Evolutionary conservation across 208 protist species (phyloP), one percentile per base, ranked within the genome.

Genomic region (Crithidia mellificae): DNA sequence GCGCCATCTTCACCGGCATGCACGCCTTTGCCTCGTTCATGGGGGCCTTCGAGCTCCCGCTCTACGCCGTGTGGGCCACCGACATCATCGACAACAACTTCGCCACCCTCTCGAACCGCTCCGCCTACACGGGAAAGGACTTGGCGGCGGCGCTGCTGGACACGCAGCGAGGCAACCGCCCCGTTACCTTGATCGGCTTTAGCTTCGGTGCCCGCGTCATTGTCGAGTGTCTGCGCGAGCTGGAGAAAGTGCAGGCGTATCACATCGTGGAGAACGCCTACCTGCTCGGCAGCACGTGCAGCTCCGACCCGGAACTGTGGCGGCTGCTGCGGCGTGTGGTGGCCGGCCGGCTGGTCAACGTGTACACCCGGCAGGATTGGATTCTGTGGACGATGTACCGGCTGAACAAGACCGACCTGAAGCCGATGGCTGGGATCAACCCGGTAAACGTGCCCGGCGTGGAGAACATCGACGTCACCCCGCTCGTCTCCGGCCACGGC

Each of bases 81-180:
- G 80, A 87, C 50, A 68, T 87, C 17, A 95, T 97, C 66, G 90
- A 96, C 76, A 95, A 96, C 78, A 81, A 75, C 53, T 96, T 85
- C 65, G 84, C 81, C 14, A 80, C 83, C 34, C 68, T 93, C 7
- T 80, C 77, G 5, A 90, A 94, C 68, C 84, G 91, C 7, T 77
- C 93, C 6, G 69, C 66, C 12, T 87, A 85, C 62, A 78, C 91
- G 4, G 93, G 91, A 12, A 84, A 86, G 53, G 86, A 95, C 68
- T 66, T 97, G 34, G 91, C 93, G 0, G 63, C 68, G 3, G 83
- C 86, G 9, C 72, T 97, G 56, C 61, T 93, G 32, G 78, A 87
- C 53, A 58, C 64, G 49, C 61, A 68, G 25, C 81, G 84, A 22
- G 91, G 93, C 56, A 71, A 74, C 61, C 85, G 93, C 5, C 93